Conservation (phyloP, 192 early-diverging fungal genomes). For the Umbelopsis isabellina region DNA sequence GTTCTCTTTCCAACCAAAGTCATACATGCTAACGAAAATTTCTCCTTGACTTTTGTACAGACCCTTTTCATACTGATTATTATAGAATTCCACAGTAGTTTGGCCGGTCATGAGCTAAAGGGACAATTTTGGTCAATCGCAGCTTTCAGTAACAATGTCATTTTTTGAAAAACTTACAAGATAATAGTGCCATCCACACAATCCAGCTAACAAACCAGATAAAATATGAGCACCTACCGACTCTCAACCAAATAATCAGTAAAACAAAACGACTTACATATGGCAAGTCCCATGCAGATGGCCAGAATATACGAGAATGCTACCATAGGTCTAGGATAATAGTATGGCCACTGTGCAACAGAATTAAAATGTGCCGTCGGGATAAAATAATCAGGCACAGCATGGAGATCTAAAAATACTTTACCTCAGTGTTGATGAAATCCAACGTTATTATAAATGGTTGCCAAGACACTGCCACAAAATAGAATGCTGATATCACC, state of each 20-base stretch:
- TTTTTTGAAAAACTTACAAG: conserved; percentile 43
- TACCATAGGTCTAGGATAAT: conserved; percentile 50
- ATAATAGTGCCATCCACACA: conserved; percentile 64
- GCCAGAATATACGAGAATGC: conserved; percentile 56
- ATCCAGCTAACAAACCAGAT: conserved; percentile 35
- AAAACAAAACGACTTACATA: conserved; percentile 33
- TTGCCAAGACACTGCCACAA: conserved; percentile 45
- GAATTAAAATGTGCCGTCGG: not conserved
- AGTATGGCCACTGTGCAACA: conserved; percentile 56
- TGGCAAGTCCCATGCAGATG: conserved; percentile 54
- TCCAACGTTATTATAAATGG: conserved; percentile 54
- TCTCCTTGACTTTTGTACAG: conserved; percentile 53
- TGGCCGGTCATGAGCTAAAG: conserved; percentile 55
- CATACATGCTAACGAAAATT: conserved; percentile 48
- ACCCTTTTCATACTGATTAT: conserved; percentile 56
- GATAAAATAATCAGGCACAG: not conserved
- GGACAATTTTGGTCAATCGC: not conserved
- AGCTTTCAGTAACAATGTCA: not conserved
- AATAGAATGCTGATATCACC: conserved; percentile 51
- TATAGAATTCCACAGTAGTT: conserved; percentile 67
- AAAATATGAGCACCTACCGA: not conserved
- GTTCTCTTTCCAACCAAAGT: conserved; percentile 50
- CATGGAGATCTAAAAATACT: not conserved
- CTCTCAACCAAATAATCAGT: not conserved
- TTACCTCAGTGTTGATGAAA: conserved; percentile 43